These are phyloP conservation scores for Adenanthera pavonina DNA, from an alignment of 306 rosid genomes.

Conservation along the genomic window DNA sequence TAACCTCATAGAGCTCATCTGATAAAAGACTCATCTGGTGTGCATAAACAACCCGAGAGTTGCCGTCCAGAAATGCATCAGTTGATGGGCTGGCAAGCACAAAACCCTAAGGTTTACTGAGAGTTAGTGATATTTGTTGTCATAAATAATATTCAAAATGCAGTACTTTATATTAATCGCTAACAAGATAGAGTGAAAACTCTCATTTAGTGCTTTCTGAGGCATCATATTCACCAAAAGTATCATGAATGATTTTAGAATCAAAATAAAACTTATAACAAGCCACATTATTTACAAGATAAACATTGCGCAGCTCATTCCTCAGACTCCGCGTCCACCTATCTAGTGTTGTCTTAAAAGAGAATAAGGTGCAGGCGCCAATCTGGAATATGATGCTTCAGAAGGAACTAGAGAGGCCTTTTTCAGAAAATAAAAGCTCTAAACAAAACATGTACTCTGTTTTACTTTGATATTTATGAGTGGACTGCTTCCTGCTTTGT, in stretches of 20 bases:
- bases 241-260: not conserved
- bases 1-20: conserved; percentile 17
- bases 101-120: not conserved
- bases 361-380: not conserved
- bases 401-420: not conserved
- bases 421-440: conserved; percentile 5
- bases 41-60: not conserved
- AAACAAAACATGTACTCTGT: not conserved
- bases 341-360: too few relatives aligned
- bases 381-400: not conserved
- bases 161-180: not conserved
- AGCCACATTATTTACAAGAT: too few relatives aligned
- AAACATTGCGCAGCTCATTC: too few relatives aligned
- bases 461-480: conserved; percentile 57
- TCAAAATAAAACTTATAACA: too few relatives aligned
- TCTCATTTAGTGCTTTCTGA: not conserved
- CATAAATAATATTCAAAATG: not conserved
- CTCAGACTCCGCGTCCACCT: too few relatives aligned
- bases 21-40: conserved; percentile 16
- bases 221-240: not conserved
- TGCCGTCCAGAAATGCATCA: not conserved
- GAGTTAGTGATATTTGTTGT: not conserved
- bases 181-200: not conserved
- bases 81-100: not conserved
- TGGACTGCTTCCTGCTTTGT: conserved; percentile 42